Conservation (phyloP, 208 protist species). For the Acanthamoeba healyi region DNA sequence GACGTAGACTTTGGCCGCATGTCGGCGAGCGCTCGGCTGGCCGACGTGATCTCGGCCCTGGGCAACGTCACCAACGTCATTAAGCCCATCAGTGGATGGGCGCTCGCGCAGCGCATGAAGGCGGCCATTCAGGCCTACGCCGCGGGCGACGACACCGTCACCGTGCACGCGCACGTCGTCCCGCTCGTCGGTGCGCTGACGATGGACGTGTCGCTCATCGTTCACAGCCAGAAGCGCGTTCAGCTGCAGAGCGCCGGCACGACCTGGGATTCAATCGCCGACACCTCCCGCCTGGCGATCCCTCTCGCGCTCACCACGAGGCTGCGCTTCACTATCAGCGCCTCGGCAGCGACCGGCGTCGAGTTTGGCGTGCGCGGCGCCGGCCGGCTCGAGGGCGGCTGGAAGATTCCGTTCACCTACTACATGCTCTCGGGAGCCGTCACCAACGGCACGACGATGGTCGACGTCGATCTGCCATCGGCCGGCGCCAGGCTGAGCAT, state of each 20-base stretch:
- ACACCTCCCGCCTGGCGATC: neutral
- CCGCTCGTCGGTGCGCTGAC: neutral
- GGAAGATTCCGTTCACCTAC: conserved; percentile 33
- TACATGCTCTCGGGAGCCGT: conserved; percentile 18
- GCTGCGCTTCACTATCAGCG: conserved; percentile 25
- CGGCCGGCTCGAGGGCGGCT: neutral
- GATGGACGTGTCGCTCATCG: neutral
- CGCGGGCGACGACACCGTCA: neutral
- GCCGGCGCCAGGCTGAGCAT: neutral
- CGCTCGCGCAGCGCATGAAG: neutral
- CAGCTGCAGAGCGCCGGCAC: neutral
- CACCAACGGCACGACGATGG: neutral
- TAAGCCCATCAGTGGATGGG: neutral
- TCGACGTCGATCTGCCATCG: neutral
- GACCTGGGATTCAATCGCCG: neutral
- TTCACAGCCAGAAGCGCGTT: neutral
- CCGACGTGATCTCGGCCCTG: neutral
- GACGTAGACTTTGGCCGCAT: neutral
- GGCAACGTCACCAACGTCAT: neutral
- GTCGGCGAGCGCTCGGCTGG: neutral
- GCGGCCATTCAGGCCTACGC: neutral
- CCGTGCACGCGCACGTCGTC: neutral
- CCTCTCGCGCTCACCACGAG: neutral
- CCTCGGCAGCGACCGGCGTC: neutral
- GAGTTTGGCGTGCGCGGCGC: neutral